A percentile compares a stretch with the other conserved stretches of the same genome.
phyloP scores from a whole-genome alignment of 345 rosid genomes.

The Clausena lansium region DNA sequence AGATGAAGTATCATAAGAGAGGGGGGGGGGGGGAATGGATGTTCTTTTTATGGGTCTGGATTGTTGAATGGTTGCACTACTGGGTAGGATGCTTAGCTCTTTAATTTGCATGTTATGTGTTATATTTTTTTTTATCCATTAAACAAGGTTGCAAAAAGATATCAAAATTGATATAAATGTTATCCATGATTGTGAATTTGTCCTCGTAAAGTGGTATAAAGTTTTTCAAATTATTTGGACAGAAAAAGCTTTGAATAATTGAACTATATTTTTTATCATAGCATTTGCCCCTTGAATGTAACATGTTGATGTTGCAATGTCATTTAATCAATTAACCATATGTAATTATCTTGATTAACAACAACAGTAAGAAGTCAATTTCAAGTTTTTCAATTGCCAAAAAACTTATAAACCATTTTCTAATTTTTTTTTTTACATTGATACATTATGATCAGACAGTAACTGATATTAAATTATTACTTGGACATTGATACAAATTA shows the following conservation, averaged over 20 bases:
- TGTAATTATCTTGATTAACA: neutral
- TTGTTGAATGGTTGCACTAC: neutral
- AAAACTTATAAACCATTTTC: constrained; percentile 4
- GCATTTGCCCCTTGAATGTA: neutral
- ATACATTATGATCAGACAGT: too few species aligned
- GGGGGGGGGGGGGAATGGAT: too few species aligned
- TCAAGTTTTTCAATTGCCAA: constrained; percentile 20
- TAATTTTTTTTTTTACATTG: too few species aligned
- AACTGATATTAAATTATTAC: too few species aligned
- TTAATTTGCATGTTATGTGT: constrained; percentile 8
- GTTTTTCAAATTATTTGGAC: constrained; percentile 4
- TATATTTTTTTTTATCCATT: neutral
- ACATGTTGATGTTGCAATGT: neutral
- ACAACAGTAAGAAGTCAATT: constrained; percentile 14
- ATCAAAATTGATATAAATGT: neutral
- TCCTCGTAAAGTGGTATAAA: constrained; percentile 10
- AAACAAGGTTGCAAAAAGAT: neutral
- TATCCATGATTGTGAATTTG: constrained; percentile 7
- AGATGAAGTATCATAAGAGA: neutral
- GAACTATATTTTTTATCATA: neutral
- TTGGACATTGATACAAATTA: too few species aligned
- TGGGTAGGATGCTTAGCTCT: constrained; percentile 3
- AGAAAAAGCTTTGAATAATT: neutral
- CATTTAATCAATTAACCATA: neutral
- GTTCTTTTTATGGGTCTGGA: neutral